Evolutionary conservation across 257 asterid genomes (phyloP).

Genomic region (Solanum sparsipilum): DNA sequence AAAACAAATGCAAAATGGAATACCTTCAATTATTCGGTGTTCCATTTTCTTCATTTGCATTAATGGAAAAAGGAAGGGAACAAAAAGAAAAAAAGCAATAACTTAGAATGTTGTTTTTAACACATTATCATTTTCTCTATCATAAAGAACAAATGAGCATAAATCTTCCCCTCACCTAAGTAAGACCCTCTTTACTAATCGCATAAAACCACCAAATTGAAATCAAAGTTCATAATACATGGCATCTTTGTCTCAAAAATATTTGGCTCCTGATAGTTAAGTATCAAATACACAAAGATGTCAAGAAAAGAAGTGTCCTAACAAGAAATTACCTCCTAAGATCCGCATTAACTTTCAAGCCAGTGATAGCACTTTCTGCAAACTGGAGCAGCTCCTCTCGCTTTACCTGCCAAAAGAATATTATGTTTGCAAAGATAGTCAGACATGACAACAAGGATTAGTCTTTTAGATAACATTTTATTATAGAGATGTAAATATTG

Average conservation of each 20-base stretch:
- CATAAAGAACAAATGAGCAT: background rate
- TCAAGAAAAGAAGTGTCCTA: background rate
- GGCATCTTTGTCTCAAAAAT: background rate
- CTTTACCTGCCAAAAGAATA: constrained; percentile 56
- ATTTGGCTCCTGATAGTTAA: background rate
- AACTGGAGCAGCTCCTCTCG: constrained; percentile 94
- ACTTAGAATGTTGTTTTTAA: background rate
- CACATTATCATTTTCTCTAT: background rate
- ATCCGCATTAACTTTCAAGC: constrained; percentile 82
- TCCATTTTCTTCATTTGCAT: background rate
- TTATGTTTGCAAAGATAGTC: background rate
- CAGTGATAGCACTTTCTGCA: constrained; percentile 94
- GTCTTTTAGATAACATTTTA: background rate
- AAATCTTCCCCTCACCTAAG: background rate
- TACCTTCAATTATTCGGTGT: background rate
- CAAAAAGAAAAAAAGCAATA: background rate
- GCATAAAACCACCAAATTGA: background rate
- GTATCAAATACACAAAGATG: background rate
- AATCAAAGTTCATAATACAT: background rate
- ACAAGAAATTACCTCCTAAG: constrained; percentile 45
- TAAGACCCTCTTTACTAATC: background rate
- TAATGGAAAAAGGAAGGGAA: background rate
- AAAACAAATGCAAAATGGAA: background rate
- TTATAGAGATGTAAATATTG: background rate
- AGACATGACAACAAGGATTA: background rate